Evolutionary conservation across 2,329 filamentous ascomycete species (phyloP), one percentile per base, ranked within the genome.

Genomic region (Cytospora chrysosperma): DNA sequence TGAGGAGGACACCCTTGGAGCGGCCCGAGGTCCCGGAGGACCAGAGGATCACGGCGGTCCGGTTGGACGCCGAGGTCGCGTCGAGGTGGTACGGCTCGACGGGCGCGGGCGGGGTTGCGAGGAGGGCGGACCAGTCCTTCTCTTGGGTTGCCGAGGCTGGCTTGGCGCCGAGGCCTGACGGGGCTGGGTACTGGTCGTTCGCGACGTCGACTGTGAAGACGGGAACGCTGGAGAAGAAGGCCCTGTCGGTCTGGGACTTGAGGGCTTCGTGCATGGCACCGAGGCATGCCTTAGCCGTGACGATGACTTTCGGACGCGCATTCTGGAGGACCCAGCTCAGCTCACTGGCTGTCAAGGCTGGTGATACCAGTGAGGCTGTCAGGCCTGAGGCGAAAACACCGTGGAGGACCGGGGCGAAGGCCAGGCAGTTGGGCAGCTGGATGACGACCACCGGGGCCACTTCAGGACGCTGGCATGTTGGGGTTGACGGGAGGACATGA

Each of bases 1-100:
- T 86, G 59, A 92, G 85, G 70, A 89, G 82, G 1, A 92, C 90
- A 43, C 90, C 90, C 72, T 93, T 93, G 15, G 90, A 89, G 0
- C 88, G 79, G 1, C 90, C 90, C 0, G 90, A 93, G 0, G 88
- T 91, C 15, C 89, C 83, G 0, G 82, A 86, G 0, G 77, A 79
- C 77, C 77, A 79, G 58, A 79, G 72, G 55, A 79, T 77, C 1
- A 79, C 69, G 49, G 77, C 77, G 2, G 85, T 88, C 71, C 91
- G 91, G 68, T 88, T 65, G 80, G 79, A 15, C 75, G 75, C 30
- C 76, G 70, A 64, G 82, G 78, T 13, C 77, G 73, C 1, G 72
- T 71, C 0, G 73, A 75, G 21, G 68, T 37, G 61, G 40, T 61
- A 64, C 6, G 64, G 74, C 30, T 76, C 71, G 21, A 80, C 77